Base-by-base conservation (phyloP, 192 early-diverging fungal species). In the Backusella sp. region DNA sequence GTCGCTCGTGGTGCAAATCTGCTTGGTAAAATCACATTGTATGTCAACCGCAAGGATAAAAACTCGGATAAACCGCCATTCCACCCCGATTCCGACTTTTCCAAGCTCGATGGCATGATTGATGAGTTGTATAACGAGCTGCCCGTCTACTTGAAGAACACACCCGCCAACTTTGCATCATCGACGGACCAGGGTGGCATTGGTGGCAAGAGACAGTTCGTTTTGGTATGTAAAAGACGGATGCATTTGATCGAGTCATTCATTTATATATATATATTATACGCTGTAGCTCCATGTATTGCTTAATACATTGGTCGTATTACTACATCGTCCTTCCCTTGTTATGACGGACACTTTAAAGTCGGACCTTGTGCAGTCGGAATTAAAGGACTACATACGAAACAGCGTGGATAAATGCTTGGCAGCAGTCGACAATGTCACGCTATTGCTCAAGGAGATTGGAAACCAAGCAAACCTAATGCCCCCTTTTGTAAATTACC, bases 271-370 rank as follows among this genome's bases (percentile, higher is more conserved):
- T 26, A 34, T 26, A 41, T 70, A 6, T 23, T 39, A 15, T 52
- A 5, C n/a, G 3, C 84, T 82, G 21, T 56, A 80, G 28, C 77
- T 84, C 56, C 86, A 87, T 72, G 56, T 87, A 44, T 59, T 89
- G 3, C 82, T 86, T 78, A 74, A 87, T 52, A 79, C 86, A 4
- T 35, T 82, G 19, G 67, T 84, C 1, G 83, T 89, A 0, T 56
- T 87, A 32, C 70, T 89, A 12, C 86, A 89, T 68, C 67, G 86
- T 36, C 84, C 86, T 1, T 82, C 79, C 42, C 44, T 87, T 14
- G 80, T 79, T 0, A 68, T 80, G 23, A 34, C 44, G 23, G 74
- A 80, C 17, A 66, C 73, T 3, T 21, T 72, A 72, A 12, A 76
- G 73, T 62, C 79, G 71, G 74, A 80, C 76, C 0, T 68, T 36